These are phyloP conservation scores for Salix koriyanagi DNA, from an alignment of 345 rosid species.

Conservation along the genomic window DNA sequence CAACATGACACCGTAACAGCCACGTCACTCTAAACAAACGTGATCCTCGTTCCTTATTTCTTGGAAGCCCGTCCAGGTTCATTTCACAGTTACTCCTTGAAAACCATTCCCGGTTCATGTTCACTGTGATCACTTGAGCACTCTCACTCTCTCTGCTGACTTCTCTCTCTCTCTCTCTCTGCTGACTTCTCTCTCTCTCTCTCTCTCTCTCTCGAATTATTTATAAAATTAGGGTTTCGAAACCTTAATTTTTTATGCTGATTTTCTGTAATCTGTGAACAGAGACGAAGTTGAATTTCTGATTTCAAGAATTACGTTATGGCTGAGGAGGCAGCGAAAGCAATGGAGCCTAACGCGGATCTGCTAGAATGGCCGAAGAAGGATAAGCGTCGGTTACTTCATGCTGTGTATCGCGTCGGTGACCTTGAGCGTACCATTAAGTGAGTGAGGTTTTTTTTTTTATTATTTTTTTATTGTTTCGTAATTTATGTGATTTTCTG, in stretches of 20 bases:
- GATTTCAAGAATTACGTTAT: background rate
- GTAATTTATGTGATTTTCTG: too few species aligned
- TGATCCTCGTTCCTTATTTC: background rate
- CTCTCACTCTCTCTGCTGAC: background rate
- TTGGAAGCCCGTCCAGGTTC: background rate
- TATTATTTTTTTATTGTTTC: background rate
- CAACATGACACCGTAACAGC: background rate
- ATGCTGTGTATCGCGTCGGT: constrained; percentile 86
- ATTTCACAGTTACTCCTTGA: background rate
- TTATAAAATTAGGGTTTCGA: background rate
- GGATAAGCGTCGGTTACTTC: constrained; percentile 83
- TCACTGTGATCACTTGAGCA: background rate
- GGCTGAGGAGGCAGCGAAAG: constrained; percentile 46
- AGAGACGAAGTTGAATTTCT: too few species aligned
- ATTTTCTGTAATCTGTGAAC: too few species aligned
- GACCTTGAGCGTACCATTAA: constrained; percentile 86
- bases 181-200: too few species aligned
- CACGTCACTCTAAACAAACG: background rate
- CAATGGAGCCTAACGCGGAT: constrained; percentile 42
- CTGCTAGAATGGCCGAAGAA: constrained; percentile 84
- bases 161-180: too few species aligned
- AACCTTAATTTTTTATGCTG: too few species aligned
- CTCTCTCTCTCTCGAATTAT: background rate
- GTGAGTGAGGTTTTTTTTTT: constrained; percentile 26
- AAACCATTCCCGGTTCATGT: background rate